Base-by-base conservation (phyloP, 1,284 basidiomycete species). In the Hymenochaete sp. region DNA sequence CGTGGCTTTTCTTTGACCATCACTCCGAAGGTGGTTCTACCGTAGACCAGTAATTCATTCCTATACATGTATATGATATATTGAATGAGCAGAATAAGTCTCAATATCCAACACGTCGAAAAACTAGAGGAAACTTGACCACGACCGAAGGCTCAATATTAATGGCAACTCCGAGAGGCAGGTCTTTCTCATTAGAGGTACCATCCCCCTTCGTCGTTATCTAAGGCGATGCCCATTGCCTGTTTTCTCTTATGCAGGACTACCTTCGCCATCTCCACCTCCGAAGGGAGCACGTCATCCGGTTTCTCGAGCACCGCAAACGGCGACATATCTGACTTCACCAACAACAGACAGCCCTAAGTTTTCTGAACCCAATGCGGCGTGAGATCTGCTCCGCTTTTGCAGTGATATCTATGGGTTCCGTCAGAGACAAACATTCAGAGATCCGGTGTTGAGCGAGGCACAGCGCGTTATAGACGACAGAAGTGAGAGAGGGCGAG, bases 401-500 rank as follows among this genome's bases (percentile, higher is more conserved):
- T 38, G 16, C 36, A 21, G 19, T 37, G 8, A 19, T 39, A 42
- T 4, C 41, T 7, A 8, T 29, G 37, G 10, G 41, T 36, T 5
- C 22, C 27, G 26, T 39, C 28, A 24, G 21, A 38, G 4, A 42
- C 38, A 29, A 42, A 47, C 19, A 35, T 45, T 44, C 48, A 50
- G 3, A 50, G 21, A 8, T 33, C 14, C 22, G 48, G 48, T 11
- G 44, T 50, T 24, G 28, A 25, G n/a, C 38, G 24, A 10, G 39
- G 38, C 13, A 38, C 27, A 21, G 29, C 25, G 5, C 48, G 44
- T 44, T 44, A 50, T 1, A 22, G 11, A 10, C 29, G 26, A 26
- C 44, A 50, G 19, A 50, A 37, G n/a, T 50, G 48, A 24, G 36
- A 36, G 24, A 16, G 27, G 13, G 13, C 45, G 37, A 28, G 28